Base-by-base conservation (phyloP, 495 filamentous ascomycete species). In the Penicillium herquei region DNA sequence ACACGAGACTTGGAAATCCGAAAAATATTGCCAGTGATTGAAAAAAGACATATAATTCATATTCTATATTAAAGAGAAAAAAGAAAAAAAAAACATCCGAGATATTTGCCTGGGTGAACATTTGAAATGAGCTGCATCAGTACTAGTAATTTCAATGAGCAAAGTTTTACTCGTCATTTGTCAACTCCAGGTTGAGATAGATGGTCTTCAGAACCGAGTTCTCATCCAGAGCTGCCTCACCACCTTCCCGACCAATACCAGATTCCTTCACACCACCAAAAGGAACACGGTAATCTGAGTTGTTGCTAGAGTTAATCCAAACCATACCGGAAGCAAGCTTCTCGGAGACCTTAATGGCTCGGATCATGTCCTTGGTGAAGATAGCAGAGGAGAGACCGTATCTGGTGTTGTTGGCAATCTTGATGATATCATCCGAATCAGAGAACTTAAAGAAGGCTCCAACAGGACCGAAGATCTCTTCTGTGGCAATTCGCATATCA, bases 391-490 rank as follows among this genome's bases (percentile, higher is more conserved):
- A 91, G 50, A 92, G 80, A 13, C 72, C 72, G 75, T 91, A 96
- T 48, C 72, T 82, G 59, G 86, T 87, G 66, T 83, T 75, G 77
- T 96, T 94, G 57, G 81, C 91, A 41, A 86, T 62, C 21, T 75
- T 65, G 72, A 95, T 82, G 51, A 81, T 85, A 33, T 96, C 91
- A 12, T 86, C 88, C 66, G 88, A 82, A 54, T 77, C 83, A 67
- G 81, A 82, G 79, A 96, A 91, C 72, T 92, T 93, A 70, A 87
- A 79, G 59, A 96, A 87, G 43, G 87, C 84, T 73, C 86, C 88
- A 44, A 96, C 91, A 39, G 91, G 91, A 57, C 91, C 91, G 69
- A 96, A 96, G 69, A 96, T 92, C 72, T 96, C 91, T 69, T 95
- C 91, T 75, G 88, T 83, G 81, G 92, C 87, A 70, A 95, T 92